Percentiles rank a stretch among this genome's conserved stretches.
phyloP scores from a whole-genome alignment of 208 protist species.

The Leishmania aethiopica region DNA sequence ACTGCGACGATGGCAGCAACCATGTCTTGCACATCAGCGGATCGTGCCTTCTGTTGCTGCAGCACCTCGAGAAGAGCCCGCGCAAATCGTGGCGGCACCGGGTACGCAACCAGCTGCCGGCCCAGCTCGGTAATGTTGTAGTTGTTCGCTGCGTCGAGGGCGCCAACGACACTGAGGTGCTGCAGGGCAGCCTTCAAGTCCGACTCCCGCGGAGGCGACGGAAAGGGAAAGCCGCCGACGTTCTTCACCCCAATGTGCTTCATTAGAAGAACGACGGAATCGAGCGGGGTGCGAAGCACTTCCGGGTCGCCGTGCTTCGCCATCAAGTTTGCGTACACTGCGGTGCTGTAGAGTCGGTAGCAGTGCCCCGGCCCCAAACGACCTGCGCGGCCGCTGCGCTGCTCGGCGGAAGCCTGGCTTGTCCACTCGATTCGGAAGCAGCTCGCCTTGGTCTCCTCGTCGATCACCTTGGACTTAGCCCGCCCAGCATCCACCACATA shows the following conservation, averaged over 20 bases:
- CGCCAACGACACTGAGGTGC: constrained; percentile 79
- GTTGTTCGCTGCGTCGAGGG: constrained; percentile 48
- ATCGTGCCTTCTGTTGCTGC: constrained; percentile 21
- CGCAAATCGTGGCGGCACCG: constrained; percentile 86
- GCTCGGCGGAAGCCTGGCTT: constrained; percentile 96
- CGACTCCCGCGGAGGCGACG: constrained; percentile 66
- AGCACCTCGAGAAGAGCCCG: constrained; percentile 70
- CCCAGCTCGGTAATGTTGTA: constrained; percentile 76
- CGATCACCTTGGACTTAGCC: constrained; percentile 97
- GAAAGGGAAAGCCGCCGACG: constrained; percentile 90
- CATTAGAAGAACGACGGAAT: constrained; percentile 93
- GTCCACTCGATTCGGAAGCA: constrained; percentile 97
- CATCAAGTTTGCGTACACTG: constrained; percentile 97
- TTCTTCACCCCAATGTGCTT: constrained; percentile 90
- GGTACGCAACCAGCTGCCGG: constrained; percentile 68
- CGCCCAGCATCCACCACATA: constrained; percentile 99
- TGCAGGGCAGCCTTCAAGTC: constrained; percentile 74
- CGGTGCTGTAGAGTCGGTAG: constrained; percentile 98
- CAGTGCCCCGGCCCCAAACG: constrained; percentile 96
- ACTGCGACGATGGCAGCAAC: constrained; percentile 68
- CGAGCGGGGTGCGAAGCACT: constrained; percentile 89
- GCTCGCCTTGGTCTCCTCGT: constrained; percentile 97
- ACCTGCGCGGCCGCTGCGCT: constrained; percentile 97
- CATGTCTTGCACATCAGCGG: constrained; percentile 30
- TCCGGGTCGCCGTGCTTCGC: constrained; percentile 95